These are phyloP conservation scores for Pinus taeda DNA, from an alignment of 75 land plant genomes.

Conservation along the genomic window DNA sequence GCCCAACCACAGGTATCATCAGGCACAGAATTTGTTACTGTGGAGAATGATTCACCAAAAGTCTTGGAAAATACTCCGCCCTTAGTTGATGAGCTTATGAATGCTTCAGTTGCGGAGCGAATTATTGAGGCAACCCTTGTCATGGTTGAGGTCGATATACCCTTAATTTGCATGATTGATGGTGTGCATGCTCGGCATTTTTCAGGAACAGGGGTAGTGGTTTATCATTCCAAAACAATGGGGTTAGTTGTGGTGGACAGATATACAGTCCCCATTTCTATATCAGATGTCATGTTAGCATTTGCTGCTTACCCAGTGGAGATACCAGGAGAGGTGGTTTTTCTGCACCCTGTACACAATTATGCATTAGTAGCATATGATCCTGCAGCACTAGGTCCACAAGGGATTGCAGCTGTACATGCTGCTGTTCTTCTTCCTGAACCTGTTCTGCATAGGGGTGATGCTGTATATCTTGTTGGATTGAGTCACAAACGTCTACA, in stretches of 20 bases:
- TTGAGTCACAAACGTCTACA: no score
- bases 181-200: slow-evolving; percentile 34
- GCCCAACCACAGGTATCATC: no score
- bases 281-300: slow-evolving; percentile 44
- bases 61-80: no score
- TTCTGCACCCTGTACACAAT: slow-evolving; percentile 43
- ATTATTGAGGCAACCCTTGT: no score
- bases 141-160: no score
- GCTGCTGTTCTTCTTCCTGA: slow-evolving; percentile 30
- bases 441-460: neutral
- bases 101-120: no score
- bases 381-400: slow-evolving; percentile 24
- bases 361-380: slow-evolving; percentile 48
- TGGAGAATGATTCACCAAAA: no score
- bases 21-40: no score
- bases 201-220: slow-evolving; percentile 38
- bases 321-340: slow-evolving; percentile 38
- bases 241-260: slow-evolving; percentile 44
- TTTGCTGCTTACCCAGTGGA: slow-evolving; percentile 45
- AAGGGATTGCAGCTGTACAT: slow-evolving; percentile 27
- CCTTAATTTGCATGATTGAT: no score
- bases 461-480: neutral
- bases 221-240: slow-evolving; percentile 32
- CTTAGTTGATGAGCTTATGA: no score
- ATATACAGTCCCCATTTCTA: slow-evolving; percentile 41